Evolutionary conservation across 148 eudicot species (phyloP).

Genomic region (Fagopyrum tataricum): DNA sequence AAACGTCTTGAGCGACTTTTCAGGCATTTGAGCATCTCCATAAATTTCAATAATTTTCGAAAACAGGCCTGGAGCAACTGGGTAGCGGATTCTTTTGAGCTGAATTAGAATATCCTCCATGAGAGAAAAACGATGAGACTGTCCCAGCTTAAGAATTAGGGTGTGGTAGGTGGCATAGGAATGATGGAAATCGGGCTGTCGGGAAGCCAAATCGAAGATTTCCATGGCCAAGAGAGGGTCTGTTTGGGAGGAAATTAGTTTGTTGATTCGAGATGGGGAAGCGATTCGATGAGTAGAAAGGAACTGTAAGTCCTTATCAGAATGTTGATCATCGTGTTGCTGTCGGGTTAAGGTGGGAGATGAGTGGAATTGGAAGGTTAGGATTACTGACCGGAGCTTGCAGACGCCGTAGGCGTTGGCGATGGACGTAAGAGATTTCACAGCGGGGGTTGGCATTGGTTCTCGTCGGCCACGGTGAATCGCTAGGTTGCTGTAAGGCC

Average conservation of each 20-base stretch:
- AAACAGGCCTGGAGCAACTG: constrained; percentile 56
- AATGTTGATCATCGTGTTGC: neutral
- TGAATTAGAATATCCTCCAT: constrained; percentile 41
- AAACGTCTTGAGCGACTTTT: constrained; percentile 59
- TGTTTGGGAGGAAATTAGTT: constrained; percentile 59
- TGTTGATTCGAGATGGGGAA: constrained; percentile 55
- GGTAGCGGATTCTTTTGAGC: constrained; percentile 31
- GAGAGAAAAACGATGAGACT: constrained; percentile 54
- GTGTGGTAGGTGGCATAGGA: constrained; percentile 49
- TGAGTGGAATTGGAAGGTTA: constrained; percentile 1
- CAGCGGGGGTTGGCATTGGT: neutral
- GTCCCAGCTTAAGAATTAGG: constrained; percentile 64
- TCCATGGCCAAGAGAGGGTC: constrained; percentile 86
- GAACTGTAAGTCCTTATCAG: constrained; percentile 16
- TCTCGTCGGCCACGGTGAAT: neutral
- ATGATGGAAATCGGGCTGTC: constrained; percentile 58
- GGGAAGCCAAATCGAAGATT: constrained; percentile 73
- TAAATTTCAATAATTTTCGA: constrained; percentile 57
- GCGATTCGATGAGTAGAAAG: constrained; percentile 29
- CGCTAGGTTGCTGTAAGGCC: too few species aligned
- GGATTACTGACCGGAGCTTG: neutral
- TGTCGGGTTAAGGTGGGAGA: neutral
- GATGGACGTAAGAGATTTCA: constrained; percentile 6
- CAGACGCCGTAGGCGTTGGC: constrained; percentile 7
- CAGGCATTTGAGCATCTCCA: constrained; percentile 64